Base-by-base conservation (phyloP, 495 filamentous ascomycete species). In the Letharia columbiana region DNA sequence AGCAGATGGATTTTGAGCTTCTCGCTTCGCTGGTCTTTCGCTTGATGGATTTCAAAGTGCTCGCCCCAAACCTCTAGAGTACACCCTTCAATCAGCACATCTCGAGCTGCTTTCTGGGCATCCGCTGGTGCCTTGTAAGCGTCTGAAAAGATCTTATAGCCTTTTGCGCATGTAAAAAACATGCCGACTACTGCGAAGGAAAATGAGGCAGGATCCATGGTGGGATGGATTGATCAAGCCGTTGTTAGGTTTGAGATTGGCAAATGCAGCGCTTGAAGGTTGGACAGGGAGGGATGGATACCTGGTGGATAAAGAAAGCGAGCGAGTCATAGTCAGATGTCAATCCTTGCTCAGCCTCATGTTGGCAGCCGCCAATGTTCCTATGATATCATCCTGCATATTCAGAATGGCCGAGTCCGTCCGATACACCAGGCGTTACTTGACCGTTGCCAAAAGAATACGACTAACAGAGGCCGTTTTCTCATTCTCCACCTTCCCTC, bases 311-410 rank as follows among this genome's bases (percentile, higher is more conserved):
- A 28, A 52, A 20, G 50, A 17, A 35, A 28, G 23, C 23, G 31
- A 37, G 11, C 6, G 52, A 35, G 31, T 17, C 4, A 17, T 35
- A 18, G 5, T 56, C 31, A 56, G 12, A 56, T 11, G 11, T 28
- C 18, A 18, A 4, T 7, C 13, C 12, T 18, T 9, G 28, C 31
- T 33, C 52, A 35, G 13, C 28, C 52, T 56, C 31, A 35, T 56
- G 10, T 35, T 15, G 52, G 11, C 31, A 56, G 52, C 52, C 31
- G 15, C 52, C 15, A 15, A 56, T 56, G 52, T 37, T 28, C 31
- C 52, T 18, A 56, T 56, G 52, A 56, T 56, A 35, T 56, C 52
- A 56, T 15, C 31, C 31, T 37, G 52, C 52, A 56, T 56, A 37
- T 56, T 6, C 52, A 56, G 52, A 35, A 18, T 9, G 7, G 15